Evolutionary conservation across 2,329 filamentous ascomycete species (phyloP), one percentile per base, ranked within the genome.

Genomic region (Pseudogymnoascus sp.): DNA sequence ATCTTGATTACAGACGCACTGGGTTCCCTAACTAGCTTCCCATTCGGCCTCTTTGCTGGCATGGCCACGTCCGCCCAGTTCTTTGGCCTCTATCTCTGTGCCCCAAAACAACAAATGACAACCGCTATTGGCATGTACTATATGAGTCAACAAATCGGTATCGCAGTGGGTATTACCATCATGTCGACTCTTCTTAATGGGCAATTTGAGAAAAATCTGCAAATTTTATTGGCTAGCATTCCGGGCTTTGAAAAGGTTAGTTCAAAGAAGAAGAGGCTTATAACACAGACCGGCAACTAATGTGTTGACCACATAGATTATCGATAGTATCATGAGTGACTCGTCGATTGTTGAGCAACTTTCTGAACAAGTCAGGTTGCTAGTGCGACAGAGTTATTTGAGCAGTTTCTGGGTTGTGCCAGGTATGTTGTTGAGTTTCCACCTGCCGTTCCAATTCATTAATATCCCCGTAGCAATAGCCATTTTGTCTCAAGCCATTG

Each of bases 141-240:
- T 26, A 63, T 65, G 62, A 63, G 63, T 34, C 62, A 65, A 55
- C 62, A 65, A 38, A 59, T 65, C 30, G 63, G 63, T 13, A 63
- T 63, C 21, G 63, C 63, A 5, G 3, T 65, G 7, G 63, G 63
- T 5, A 65, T 61, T 21, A 61, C 57, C 33, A 10, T 63, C 56
- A 57, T 21, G 30, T 63, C 62, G 19, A 59, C 35, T 52, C 35
- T 65, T 41, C 41, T 63, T 8, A 60, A 62, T 41, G 37, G 37
- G 10, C 57, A 62, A 28, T 62, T 65, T 38, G 19, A 60, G 28
- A 15, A 19, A 28, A 65, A 35, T 4, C 28, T 65, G 13, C 21
- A 57, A 12, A 59, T 58, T 21, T 39, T 28, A 15, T 39, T 65
- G 35, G 55, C 38, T 6, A 26, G 58, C 23, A 21, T 64, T 34